Conservation (phyloP, 257 asterid genomes). For the Gynochthodes officinalis region DNA sequence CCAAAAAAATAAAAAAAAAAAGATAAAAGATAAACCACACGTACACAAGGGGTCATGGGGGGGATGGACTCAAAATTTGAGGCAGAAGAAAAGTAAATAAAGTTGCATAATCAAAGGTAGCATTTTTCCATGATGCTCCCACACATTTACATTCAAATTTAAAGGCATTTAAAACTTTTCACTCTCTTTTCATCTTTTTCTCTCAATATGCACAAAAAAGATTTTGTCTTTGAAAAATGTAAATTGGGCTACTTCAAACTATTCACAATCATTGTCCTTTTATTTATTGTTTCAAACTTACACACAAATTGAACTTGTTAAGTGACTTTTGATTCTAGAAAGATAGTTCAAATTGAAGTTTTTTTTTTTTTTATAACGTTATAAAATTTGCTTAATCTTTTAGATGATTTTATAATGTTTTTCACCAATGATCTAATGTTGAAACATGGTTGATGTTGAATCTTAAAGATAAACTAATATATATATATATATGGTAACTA, state of each 20-base stretch:
- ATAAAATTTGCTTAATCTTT: too few relatives aligned
- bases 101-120: conserved; percentile 11
- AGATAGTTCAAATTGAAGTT: too few relatives aligned
- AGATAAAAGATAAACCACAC: neutral
- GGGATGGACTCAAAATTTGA: conserved; percentile 18
- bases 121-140: conserved; percentile 12
- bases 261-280: conserved; percentile 7
- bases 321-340: neutral
- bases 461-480: too few relatives aligned
- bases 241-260: neutral
- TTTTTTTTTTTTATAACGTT: too few relatives aligned
- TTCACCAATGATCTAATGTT: too few relatives aligned
- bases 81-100: conserved; percentile 9
- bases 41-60: neutral
- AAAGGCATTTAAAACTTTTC: conserved; percentile 18
- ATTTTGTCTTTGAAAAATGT: neutral
- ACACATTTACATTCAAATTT: conserved; percentile 9
- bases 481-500: too few relatives aligned
- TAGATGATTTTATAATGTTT: too few relatives aligned
- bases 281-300: neutral
- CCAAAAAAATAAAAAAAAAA: too few relatives aligned
- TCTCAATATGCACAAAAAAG: conserved; percentile 6
- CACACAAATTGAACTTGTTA: neutral
- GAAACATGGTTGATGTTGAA: too few relatives aligned
- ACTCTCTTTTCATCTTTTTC: conserved; percentile 4